Evolutionary conservation across 176 grass and related monocot genomes (phyloP), one percentile per base, ranked within the genome.

Genomic region (Carex parvula): DNA sequence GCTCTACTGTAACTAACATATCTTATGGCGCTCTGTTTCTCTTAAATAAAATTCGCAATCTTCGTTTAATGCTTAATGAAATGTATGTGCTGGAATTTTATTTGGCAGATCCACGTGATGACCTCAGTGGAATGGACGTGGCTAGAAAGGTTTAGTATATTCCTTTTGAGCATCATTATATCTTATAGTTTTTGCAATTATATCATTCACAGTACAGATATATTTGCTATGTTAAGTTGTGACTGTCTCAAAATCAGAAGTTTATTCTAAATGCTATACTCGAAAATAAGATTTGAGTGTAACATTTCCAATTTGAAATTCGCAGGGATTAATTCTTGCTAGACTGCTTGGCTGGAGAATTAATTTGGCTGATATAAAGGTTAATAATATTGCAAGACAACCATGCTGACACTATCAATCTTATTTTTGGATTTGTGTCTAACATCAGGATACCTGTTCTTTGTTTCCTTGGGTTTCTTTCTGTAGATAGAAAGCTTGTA

Each of bases 401-500:
- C 6, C n/a, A 16, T 12, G 52, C 70, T 26, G 16, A 56, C 50
- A 32, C 8, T 26, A 73, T 72, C 6, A 44, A 48, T 72, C 42
- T 52, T 71, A 44, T 18, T 71, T 50, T 73, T 46, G 39, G 42
- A 21, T 48, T 24, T 1, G 16, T 56, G 73, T 77, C 46, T 76
- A 70, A 76, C 71, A 77, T 29, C 48, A 77, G 14, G 48, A 56
- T 54, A 56, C 14, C 14, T 56, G 54, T 76, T 29, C 13, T 55
- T 54, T 44, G 14, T n/a, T 62, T 62, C n/a, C n/a, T 62, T 62
- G 6, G 6, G 4, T 86, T 70, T 66, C 83, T 64, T 37, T 85
- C 50, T 89, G 76, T 81, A 98, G 95, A 85, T 98, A 64, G 92
- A 94, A 79, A 98, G 95, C 88, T 86, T 98, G 82, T 98, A 93